Conservation (phyloP, 202 grass and related monocot genomes). For the Sporobolus alterniflorus region DNA sequence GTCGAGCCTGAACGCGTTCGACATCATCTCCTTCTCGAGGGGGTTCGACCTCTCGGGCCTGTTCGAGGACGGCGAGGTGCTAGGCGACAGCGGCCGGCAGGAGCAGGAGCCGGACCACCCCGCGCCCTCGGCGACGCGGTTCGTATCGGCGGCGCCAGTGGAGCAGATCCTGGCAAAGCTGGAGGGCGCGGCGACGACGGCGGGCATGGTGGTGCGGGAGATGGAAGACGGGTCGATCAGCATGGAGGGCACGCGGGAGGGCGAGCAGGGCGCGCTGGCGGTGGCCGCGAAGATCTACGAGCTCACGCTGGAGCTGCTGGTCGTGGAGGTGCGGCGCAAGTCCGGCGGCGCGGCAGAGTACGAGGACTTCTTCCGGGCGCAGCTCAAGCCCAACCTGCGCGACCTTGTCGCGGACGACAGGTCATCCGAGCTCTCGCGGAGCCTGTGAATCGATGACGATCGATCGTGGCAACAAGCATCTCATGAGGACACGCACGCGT, state of each 20-base stretch:
- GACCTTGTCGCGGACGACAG: constrained; percentile 51
- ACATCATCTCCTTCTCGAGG: constrained; percentile 90
- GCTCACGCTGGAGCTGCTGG: constrained; percentile 77
- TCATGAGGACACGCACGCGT: background rate
- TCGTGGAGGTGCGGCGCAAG: constrained; percentile 69
- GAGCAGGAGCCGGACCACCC: constrained; percentile 9
- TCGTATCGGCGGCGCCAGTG: constrained; percentile 68
- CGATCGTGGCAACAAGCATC: constrained; percentile 3
- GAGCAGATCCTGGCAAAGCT: constrained; percentile 59
- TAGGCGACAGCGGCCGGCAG: background rate
- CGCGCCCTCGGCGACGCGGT: constrained; percentile 39
- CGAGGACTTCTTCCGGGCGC: constrained; percentile 53
- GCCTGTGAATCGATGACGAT: background rate
- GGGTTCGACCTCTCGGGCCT: constrained; percentile 88
- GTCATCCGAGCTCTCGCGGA: constrained; percentile 28
- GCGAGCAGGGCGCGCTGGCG: constrained; percentile 69
- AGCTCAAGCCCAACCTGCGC: constrained; percentile 51
- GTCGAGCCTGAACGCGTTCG: constrained; percentile 94
- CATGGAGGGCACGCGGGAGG: constrained; percentile 74
- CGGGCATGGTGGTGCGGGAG: constrained; percentile 54
- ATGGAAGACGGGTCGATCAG: constrained; percentile 64
- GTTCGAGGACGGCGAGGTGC: constrained; percentile 59
- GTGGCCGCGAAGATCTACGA: constrained; percentile 79
- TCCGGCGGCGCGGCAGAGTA: constrained; percentile 62
- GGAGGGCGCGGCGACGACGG: constrained; percentile 51